Evolutionary conservation across 2,329 filamentous ascomycete genomes (phyloP), one percentile per base, ranked within the genome.

Genomic region (Fusarium setosum): DNA sequence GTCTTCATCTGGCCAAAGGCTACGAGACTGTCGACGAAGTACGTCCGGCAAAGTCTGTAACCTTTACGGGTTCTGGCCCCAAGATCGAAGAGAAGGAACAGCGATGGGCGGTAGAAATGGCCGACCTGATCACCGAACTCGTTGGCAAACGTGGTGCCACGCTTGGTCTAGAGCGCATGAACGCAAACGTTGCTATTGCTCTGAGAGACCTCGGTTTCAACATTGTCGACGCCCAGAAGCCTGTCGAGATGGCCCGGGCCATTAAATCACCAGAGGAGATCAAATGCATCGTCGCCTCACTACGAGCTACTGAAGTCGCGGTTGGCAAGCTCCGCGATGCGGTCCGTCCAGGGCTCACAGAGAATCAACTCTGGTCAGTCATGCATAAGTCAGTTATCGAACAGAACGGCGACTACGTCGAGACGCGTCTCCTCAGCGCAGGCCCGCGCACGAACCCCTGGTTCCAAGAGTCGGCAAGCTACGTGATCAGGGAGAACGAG

Each of bases 381-480:
- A 31, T 50, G 10, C 54, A 58, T n/a, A 48, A 58, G n/a, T 58
- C 45, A 13, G 18, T 52, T 4, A 61, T 58, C n/a, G 26, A 48
- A 6, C 40, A 52, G 32, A 52, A 61, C 31, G 34, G 34, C 17
- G 45, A 58, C 9, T 52, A 61, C 41, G 10, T 31, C 13, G 47
- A 52, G 32, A 48, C 54, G n/a, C 34, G 34, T n/a, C 29, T 58
- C 3, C 34, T 61, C 3, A 52, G 40, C 17, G 40, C 40, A 10
- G 26, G 26, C 5, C 23, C 38, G 10, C 38, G 26, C n/a, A 48
- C 40, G 11, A 61, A 47, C 11, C 34, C 53, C 15, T 58, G 18
- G 26, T 61, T 61, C 17, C 54, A 58, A 12, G 58, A 47, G 24
- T 34, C 53, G 37, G 45, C 40, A 5, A 57, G 53, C 41, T 57